A percentile compares a stretch with the other conserved stretches of the same genome.
These are phyloP conservation scores for Davidsoniella virescens DNA, from an alignment of 2,329 filamentous ascomycete species.

Conservation along the genomic window DNA sequence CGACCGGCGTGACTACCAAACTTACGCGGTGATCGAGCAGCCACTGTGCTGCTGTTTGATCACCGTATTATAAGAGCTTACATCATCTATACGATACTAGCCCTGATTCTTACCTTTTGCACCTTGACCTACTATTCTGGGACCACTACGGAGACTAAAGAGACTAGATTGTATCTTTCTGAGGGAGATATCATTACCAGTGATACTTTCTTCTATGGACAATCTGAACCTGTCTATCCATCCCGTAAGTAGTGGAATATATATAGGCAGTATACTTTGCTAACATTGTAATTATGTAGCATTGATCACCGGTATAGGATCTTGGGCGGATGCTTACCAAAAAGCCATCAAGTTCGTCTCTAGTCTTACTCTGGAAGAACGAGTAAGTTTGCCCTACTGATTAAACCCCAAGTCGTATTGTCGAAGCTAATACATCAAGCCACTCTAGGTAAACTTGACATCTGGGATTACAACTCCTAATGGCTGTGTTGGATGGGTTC, in stretches of 20 bases:
- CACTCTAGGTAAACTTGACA: conserved; percentile 49
- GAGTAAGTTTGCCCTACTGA: conserved; percentile 25
- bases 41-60: no score
- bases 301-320: conserved; percentile 40
- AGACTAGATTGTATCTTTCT: no score
- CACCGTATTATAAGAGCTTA: no score
- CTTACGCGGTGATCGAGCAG: no score
- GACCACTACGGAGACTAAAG: no score
- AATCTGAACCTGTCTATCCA: conserved; percentile 34
- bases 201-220: conserved; percentile 31
- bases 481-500: conserved; percentile 31
- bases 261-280: not conserved
- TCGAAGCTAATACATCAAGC: not conserved
- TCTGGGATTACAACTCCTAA: conserved; percentile 46
- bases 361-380: conserved; percentile 59
- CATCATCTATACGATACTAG: no score
- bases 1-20: no score
- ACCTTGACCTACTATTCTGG: no score
- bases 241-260: conserved; percentile 26
- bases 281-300: conserved; percentile 19
- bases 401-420: not conserved
- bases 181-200: conserved; percentile 3
- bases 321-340: conserved; percentile 50
- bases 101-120: no score
- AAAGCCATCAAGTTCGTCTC: conserved; percentile 55